These are phyloP conservation scores for Aeminium ludgeri DNA, from an alignment of 495 filamentous ascomycete genomes.

Conservation along the genomic window DNA sequence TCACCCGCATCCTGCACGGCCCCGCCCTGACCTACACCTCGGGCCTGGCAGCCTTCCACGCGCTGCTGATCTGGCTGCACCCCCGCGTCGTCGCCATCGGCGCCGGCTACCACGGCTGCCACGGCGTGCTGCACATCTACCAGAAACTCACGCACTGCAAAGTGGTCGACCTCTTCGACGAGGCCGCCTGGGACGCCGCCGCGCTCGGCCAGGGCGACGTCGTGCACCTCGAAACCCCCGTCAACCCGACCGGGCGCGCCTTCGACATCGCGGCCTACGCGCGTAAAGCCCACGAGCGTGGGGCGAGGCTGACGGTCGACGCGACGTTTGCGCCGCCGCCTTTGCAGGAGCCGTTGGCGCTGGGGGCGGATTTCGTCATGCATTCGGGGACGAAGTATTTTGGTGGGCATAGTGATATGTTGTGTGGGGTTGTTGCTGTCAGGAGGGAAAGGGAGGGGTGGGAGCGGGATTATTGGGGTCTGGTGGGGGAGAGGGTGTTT, in stretches of 20 bases:
- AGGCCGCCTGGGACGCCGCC: constrained; percentile 20
- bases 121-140: constrained; percentile 60
- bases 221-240: constrained; percentile 78
- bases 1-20: constrained; percentile 53
- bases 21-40: constrained; percentile 61
- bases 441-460: constrained; percentile 34
- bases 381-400: constrained; percentile 91
- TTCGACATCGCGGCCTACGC: constrained; percentile 53
- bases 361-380: constrained; percentile 71
- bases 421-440: constrained; percentile 67
- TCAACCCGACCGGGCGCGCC: constrained; percentile 77
- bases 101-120: constrained; percentile 83
- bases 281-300: constrained; percentile 48
- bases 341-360: constrained; percentile 67
- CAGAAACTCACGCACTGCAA: constrained; percentile 51
- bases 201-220: constrained; percentile 48
- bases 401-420: constrained; percentile 80
- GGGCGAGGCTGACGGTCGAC: constrained; percentile 70
- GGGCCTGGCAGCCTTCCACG: constrained; percentile 77
- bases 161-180: constrained; percentile 33
- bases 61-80: constrained; percentile 56
- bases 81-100: constrained; percentile 64
- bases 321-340: constrained; percentile 85
- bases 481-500: constrained; percentile 48
- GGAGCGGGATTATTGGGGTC: constrained; percentile 27